Conservation (phyloP, 2,329 filamentous ascomycete species). For the Alternaria triticina region DNA sequence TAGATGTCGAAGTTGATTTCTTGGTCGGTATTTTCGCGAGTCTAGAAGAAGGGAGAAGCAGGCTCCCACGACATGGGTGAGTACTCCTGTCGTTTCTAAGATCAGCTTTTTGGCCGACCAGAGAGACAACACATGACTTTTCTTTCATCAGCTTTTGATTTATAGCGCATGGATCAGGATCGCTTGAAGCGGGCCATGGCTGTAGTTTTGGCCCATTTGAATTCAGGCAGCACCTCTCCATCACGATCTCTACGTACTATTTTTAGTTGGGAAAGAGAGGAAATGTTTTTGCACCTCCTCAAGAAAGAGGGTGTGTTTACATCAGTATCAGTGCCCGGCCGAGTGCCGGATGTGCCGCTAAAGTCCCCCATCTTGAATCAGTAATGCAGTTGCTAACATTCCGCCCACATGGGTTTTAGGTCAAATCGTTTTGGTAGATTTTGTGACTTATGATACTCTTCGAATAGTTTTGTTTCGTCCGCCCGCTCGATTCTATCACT, state of each 20-base stretch:
- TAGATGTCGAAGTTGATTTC: rapidly evolving
- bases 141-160: not conserved
- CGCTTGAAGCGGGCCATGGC: not conserved
- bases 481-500: not conserved
- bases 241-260: rapidly evolving
- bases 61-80: not conserved
- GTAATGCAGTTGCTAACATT: not conserved
- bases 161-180: not conserved
- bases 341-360: rapidly evolving
- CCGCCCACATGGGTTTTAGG: rapidly evolving
- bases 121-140: not conserved
- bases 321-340: rapidly evolving
- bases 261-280: not conserved
- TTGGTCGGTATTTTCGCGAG: rapidly evolving
- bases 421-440: not conserved
- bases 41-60: not conserved
- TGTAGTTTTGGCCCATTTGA: rapidly evolving
- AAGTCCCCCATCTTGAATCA: not conserved
- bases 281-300: rapidly evolving
- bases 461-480: not conserved
- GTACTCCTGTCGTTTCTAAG: not conserved
- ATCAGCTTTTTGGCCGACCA: not conserved
- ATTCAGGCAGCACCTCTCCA: not conserved
- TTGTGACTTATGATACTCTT: not conserved
- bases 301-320: not conserved